phyloP scores from a whole-genome alignment of 148 eudicot genomes.

The Camellia granthamiana region DNA sequence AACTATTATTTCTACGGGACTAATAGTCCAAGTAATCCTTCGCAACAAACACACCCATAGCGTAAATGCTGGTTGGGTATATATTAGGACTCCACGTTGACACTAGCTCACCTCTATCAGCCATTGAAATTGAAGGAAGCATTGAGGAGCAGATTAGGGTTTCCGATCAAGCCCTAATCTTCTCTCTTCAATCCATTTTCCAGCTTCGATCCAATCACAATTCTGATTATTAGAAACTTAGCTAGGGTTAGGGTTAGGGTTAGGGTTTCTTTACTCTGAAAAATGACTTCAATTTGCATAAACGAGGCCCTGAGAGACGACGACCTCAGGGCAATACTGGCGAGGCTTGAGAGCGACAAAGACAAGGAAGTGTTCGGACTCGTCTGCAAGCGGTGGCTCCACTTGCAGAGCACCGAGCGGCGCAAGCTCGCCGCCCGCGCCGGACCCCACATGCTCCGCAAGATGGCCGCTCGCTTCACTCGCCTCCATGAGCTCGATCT shows the following conservation, averaged over 20 bases:
- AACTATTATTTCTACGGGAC: too few species aligned
- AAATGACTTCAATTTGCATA: constrained; percentile 27
- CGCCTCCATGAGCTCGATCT: constrained; percentile 61
- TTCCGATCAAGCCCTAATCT: background rate
- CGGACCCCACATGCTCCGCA: constrained; percentile 84
- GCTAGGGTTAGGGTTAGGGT: too few species aligned
- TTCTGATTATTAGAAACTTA: too few species aligned
- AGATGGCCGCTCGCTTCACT: constrained; percentile 66
- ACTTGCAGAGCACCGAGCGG: constrained; percentile 75
- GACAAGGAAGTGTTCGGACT: constrained; percentile 81
- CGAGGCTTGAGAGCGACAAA: constrained; percentile 44
- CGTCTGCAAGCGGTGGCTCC: constrained; percentile 88
- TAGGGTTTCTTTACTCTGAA: too few species aligned
- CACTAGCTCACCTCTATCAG: too few species aligned
- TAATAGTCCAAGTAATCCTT: too few species aligned
- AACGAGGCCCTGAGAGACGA: constrained; percentile 71
- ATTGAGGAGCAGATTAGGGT: background rate
- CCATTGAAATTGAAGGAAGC: too few species aligned
- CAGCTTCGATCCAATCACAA: background rate
- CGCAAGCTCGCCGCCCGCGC: constrained; percentile 76
- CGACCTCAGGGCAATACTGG: constrained; percentile 59
- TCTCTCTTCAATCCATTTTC: background rate
- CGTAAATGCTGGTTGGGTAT: too few species aligned
- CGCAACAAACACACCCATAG: too few species aligned
- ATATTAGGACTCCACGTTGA: too few species aligned